Conservation (phyloP, 352 stramenopile genomes). For the Globisporangium acanthophoron region DNA sequence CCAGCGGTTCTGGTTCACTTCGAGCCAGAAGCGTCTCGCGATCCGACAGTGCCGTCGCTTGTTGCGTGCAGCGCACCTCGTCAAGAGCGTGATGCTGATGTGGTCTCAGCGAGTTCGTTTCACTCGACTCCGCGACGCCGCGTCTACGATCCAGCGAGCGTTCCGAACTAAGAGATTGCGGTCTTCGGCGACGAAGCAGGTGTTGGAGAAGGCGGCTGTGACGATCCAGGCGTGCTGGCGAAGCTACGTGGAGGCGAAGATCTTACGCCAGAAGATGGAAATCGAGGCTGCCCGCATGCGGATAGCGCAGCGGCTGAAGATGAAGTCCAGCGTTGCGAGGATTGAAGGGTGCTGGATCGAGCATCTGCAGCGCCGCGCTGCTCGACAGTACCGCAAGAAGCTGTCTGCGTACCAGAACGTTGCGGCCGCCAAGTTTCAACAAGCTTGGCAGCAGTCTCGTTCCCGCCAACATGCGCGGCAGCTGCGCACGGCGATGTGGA, state of each 20-base stretch:
- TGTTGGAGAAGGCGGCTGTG: conserved; percentile 4
- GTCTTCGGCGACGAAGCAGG: conserved; percentile 13
- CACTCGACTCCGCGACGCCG: conserved; percentile 21
- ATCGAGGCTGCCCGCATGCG: conserved; percentile 16
- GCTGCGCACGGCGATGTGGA: conserved; percentile 8
- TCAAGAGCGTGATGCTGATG: conserved; percentile 32
- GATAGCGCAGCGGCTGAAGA: conserved; percentile 17
- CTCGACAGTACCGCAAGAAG: conserved; percentile 29
- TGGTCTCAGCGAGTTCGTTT: conserved; percentile 23
- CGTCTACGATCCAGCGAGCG: conserved; percentile 26
- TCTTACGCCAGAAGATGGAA: conserved; percentile 10
- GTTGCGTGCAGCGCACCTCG: conserved; percentile 46
- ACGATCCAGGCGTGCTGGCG: conserved; percentile 36
- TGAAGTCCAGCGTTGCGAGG: conserved; percentile 24
- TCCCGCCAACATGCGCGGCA: conserved; percentile 1
- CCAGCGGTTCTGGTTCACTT: conserved; percentile 80
- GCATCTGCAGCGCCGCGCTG: conserved; percentile 25
- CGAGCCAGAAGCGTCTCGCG: conserved; percentile 59
- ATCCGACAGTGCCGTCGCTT: conserved; percentile 67
- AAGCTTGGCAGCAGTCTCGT: conserved; percentile 3
- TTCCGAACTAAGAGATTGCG: conserved; percentile 23
- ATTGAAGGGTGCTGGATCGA: conserved; percentile 40
- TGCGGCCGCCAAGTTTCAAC: conserved; percentile 5
- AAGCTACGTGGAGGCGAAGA: conserved; percentile 17
- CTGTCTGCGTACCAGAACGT: conserved; percentile 5